Base-by-base conservation (phyloP, 345 rosid species). In the Murraya paniculata region DNA sequence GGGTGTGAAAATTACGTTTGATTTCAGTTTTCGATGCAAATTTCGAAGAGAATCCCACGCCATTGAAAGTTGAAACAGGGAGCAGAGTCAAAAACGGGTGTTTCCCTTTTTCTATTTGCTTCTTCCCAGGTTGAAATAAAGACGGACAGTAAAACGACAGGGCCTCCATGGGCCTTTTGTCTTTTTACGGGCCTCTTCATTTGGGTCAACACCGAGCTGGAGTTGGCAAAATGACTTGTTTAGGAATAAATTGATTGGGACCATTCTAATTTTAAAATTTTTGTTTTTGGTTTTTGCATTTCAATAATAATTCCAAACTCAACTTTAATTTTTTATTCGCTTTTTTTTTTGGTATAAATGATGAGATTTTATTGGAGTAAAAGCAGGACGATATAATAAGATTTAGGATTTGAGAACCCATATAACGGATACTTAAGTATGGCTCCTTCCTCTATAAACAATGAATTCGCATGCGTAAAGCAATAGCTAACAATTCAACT, bases 101-200 rank as follows among this genome's bases (percentile, higher is more conserved):
- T 5, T 4, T 0, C 5, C 5, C 9, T 9, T 28, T 0, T 2
- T 74, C 13, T 2, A 1, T 76, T 53, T 64, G 16, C 72, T 55
- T 66, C 27, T 76, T 24, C 64, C 68, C 65, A 77, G 55, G 31
- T 3, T 33, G 7, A 16, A 21, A n/a, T 36, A 36, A 66, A 57
- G 74, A 19, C 74, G 41, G 68, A 41, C 68, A 41, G 59, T 68
- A 58, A 77, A 77, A 77, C 79, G 73, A 77, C 79, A 68, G 6
- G 38, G 33, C 45, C 38, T n/a, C 13, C 24, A 62, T 45, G 78
- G 71, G 70, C 41, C 24, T 57, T 39, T 68, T 77, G 73, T 33
- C 48, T 3, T 57, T 19, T 68, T 31, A 14, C 1, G 0, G n/a
- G 6, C 5, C 3, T 10, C 7, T 4, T 4, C 0, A 19, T 62